phyloP scores from a whole-genome alignment of 768 basidiomycete species.

The Leucosporidium yakuticum region DNA sequence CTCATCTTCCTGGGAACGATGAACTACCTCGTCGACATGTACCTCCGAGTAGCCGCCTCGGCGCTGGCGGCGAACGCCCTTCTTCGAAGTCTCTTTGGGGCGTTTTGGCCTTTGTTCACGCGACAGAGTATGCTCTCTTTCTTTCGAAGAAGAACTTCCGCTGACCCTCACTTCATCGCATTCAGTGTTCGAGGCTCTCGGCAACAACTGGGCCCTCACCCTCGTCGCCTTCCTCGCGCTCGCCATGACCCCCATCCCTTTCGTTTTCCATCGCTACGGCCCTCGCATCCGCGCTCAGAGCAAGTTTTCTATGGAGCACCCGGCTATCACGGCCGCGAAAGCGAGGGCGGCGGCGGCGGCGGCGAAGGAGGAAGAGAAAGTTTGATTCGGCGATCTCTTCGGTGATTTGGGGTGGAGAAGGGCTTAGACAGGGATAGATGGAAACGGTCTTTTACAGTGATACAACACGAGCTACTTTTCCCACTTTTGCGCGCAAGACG shows the following conservation, averaged over 20 bases:
- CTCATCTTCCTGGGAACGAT: slow-evolving; percentile 51
- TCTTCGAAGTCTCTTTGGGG: slow-evolving; percentile 37
- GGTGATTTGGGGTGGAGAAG: no score
- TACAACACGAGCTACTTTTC: no score
- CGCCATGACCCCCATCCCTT: slow-evolving; percentile 6
- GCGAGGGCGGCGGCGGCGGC: no score
- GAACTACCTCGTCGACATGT: slow-evolving; percentile 32
- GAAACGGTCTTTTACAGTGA: no score
- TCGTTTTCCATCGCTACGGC: not conserved
- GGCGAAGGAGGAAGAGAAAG: no score
- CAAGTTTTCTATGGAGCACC: not conserved
- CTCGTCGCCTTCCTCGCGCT: slow-evolving; percentile 35
- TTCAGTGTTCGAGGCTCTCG: slow-evolving; percentile 36
- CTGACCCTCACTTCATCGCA: not conserved
- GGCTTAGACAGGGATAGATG: no score
- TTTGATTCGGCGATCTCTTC: no score
- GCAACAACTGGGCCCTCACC: slow-evolving; percentile 37
- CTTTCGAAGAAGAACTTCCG: not conserved
- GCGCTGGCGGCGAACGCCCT: slow-evolving; percentile 41
- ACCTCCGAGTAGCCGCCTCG: slow-evolving; percentile 35
- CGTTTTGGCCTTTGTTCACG: slow-evolving; percentile 18
- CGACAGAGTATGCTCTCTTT: slow-evolving; percentile 45
- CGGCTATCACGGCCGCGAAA: not conserved
- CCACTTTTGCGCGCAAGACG: no score
- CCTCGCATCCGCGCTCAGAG: not conserved